Base-by-base conservation (phyloP, 176 grass and related monocot species). In the Triticum turgidum region DNA sequence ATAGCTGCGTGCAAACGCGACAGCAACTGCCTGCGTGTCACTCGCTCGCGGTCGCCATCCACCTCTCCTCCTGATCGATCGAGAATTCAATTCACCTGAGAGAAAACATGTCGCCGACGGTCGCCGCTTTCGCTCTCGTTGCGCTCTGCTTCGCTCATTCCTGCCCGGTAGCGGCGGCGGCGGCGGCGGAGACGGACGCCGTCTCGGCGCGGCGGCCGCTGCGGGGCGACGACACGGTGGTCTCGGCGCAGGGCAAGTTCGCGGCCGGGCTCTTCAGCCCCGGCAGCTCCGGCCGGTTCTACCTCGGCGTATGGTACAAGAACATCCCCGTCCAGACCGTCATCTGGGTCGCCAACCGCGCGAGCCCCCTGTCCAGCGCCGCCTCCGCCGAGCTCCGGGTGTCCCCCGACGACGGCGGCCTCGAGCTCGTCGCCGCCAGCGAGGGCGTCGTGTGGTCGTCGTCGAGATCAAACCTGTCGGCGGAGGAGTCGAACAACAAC, bases 331-430 rank as follows among this genome's bases (percentile, higher is more conserved):
- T 17, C 14, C 49, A 61, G 76, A 89, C 90, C 62, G 33, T 73
- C 32, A 76, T 89, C 32, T 89, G 83, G 83, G 59, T 89, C n/a
- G 90, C 2, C 73, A 92, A 92, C 44, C 84, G 90, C 7, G 87
- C 8, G 9, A 35, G 5, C 3, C 87, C 90, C 11, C 66, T 86
- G 11, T 45, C 77, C 66, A 13, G 12, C 11, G 24, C 21, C 4
- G 77, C 4, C 1, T 62, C 51, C 37, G 52, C 77, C 18, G 37
- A 86, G 85, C 77, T 86, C 52, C 51, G 85, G 11, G 85, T 86
- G 7, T 61, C 85, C 20, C 5, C 41, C 27, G 37, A 47, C 76
- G n/a, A 32, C 72, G 49, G 83, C 65, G 56, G 65, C 78, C 72
- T 89, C 87, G 7, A 69, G 76, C 58, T 81, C 76, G 24, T 89